These are phyloP conservation scores for Aspergillus sp. DNA, from an alignment of 2,329 filamentous ascomycete genomes.

Conservation along the genomic window DNA sequence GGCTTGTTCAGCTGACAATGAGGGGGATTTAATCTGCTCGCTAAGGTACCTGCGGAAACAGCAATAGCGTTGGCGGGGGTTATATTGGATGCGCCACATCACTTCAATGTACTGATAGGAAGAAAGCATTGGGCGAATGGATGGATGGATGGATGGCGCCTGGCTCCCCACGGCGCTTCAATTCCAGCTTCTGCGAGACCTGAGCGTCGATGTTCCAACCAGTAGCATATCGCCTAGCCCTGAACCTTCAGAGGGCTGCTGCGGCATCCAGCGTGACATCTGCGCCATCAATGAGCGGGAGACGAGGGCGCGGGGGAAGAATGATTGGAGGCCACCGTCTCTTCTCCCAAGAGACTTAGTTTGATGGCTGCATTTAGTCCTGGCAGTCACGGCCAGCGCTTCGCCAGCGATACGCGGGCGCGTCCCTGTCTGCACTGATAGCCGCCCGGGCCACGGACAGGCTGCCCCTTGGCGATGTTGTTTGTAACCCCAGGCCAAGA, in stretches of 20 bases:
- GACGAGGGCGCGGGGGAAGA: slow-evolving; percentile 20
- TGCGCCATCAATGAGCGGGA: slow-evolving; percentile 28
- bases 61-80: slow-evolving; percentile 45
- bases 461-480: slow-evolving; percentile 21
- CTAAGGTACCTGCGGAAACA: slow-evolving; percentile 40
- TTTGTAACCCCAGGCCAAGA: slow-evolving; percentile 16
- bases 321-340: slow-evolving; percentile 20
- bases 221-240: slow-evolving; percentile 27
- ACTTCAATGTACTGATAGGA: slow-evolving; percentile 52
- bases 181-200: slow-evolving; percentile 13
- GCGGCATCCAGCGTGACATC: slow-evolving; percentile 31
- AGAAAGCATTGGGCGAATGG: slow-evolving; percentile 59
- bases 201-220: slow-evolving; percentile 20
- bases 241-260: slow-evolving; percentile 17
- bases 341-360: slow-evolving; percentile 28
- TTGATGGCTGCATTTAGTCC: slow-evolving; percentile 9
- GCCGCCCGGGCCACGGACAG: slow-evolving; percentile 22
- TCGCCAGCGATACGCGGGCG: background rate
- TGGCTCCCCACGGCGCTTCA: slow-evolving; percentile 10
- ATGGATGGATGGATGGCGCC: slow-evolving; percentile 40
- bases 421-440: slow-evolving; percentile 14
- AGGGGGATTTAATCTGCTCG: slow-evolving; percentile 30
- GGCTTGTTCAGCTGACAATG: slow-evolving; percentile 24
- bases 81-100: slow-evolving; percentile 31
- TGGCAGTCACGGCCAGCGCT: slow-evolving; percentile 9